Base-by-base conservation (phyloP, 2,329 filamentous ascomycete species). In the Colletotrichum lindemuthianum region DNA sequence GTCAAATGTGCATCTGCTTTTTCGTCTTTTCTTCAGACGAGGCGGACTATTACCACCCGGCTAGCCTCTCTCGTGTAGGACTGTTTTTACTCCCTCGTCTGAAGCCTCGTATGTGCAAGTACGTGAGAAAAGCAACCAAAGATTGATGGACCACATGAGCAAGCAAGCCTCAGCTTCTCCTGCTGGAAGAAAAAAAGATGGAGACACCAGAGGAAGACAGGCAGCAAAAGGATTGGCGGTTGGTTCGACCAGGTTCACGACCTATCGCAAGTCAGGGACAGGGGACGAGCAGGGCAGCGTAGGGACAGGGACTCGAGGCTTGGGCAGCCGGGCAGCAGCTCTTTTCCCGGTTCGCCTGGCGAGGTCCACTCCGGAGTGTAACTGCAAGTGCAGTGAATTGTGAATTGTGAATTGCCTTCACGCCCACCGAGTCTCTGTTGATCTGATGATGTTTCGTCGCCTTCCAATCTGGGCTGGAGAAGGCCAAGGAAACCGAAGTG, bases 251-350 rank as follows among this genome's bases (percentile, higher is more conserved):
- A 34, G 44, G 54, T 45, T 57, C 36, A 49, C 24, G 44, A 36
- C 54, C 54, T 57, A 57, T 57, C 37, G 45, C 40, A 49, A 24
- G 16, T 16, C 54, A 57, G 45, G 44, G 44, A 57, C 54, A 8
- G 12, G 54, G 54, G 24, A 16, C 8, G 36, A 57, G 11, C 40
- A 24, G 32, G 52, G 52, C 52, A 57, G 44, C 32, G 36, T 40
- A 57, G 51, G 39, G 51, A 44, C 16, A 12, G 34, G 39, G 51
- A 16, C 44, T 40, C 51, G 41, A 48, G 15, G 44, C 44, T 41
- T 41, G 36, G 54, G 36, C 44, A 48, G 36, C 44, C 49, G 24
- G 24, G 24, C 24, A 24, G 24, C 24, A 24, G 24, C 39, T 44
- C 36, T 56, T 56, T 43, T 24, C 44, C 44, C 32, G 43, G 53